phyloP scores from a whole-genome alignment of 2,329 filamentous ascomycete species.

The Coniosporium tulheliwenetii region DNA sequence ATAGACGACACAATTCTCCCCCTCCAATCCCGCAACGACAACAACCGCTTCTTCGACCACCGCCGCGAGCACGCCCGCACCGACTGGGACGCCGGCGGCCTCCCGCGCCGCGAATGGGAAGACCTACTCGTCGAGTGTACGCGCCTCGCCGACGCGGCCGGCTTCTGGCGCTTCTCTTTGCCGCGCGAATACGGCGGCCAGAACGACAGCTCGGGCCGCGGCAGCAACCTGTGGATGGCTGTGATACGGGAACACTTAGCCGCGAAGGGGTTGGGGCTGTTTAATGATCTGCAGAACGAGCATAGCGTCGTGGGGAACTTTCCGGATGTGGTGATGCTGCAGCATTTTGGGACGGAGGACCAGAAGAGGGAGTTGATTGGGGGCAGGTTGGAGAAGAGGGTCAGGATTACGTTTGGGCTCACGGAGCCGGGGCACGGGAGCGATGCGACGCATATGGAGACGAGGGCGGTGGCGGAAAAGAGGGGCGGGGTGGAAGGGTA shows the following conservation, averaged over 20 bases:
- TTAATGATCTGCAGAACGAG: constrained; percentile 50
- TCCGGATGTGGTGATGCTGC: constrained; percentile 45
- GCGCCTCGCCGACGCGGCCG: constrained; percentile 39
- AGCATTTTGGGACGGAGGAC: constrained; percentile 39
- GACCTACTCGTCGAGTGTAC: constrained; percentile 33
- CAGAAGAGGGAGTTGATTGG: constrained; percentile 40
- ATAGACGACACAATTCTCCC: constrained; percentile 38
- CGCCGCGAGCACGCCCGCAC: constrained; percentile 46
- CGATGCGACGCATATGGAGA: constrained; percentile 48
- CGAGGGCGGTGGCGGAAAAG: constrained; percentile 29
- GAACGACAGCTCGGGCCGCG: constrained; percentile 24
- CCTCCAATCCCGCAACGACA: constrained; percentile 39
- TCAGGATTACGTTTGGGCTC: constrained; percentile 44
- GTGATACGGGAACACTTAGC: constrained; percentile 45
- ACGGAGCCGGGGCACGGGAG: constrained; percentile 47
- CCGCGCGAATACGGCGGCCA: constrained; percentile 40
- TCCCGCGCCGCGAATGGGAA: constrained; percentile 45
- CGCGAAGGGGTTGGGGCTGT: constrained; percentile 41
- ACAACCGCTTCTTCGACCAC: constrained; percentile 50
- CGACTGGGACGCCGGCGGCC: constrained; percentile 41
- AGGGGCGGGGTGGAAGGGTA: constrained; percentile 31
- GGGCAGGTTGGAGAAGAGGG: constrained; percentile 35
- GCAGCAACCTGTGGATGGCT: constrained; percentile 47
- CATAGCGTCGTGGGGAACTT: constrained; percentile 48
- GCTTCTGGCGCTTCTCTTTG: constrained; percentile 44